Base-by-base conservation (phyloP, 2,329 filamentous ascomycete genomes). In the Thielaviopsis ethacetica region DNA sequence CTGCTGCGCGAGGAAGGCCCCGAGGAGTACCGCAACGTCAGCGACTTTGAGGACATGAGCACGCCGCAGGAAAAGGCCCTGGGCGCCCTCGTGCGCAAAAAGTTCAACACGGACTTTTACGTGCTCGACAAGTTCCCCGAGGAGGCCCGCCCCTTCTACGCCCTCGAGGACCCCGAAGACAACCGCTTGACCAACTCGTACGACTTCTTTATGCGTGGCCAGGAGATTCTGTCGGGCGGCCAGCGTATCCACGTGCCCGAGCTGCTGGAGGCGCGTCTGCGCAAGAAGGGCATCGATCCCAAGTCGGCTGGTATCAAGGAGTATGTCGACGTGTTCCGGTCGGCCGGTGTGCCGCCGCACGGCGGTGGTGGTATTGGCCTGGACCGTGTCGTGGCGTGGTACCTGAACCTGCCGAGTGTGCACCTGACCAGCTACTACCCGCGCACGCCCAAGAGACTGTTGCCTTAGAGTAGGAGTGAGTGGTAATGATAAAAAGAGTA, bases 111-210 rank as follows among this genome's bases (percentile, higher is more conserved):
- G 62, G 93, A 98, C 74, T 97, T 97, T 75, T 97, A 95, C 75
- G 85, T 94, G 22, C 80, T 98, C 63, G 91, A 97, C 76, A 93
- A 97, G 73, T 98, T 95, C 78, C 93, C 93, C 52, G 83, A 93
- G 71, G 76, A 78, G 44, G 88, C 93, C 21, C 82, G 93, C 30
- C 91, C 91, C 5, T 95, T 95, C 73, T 97, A 96, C 73, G 90
- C 91, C 62, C 88, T 91, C 75, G 83, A 87, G 58, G 86, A 87
- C 67, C 80, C 81, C 2, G 74, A 79, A 51, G 80, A 86, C 65
- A 76, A 80, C 59, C 76, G 76, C 41, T 79, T 88, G 63, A 88
- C 80, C 12, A 84, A 84, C 64, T 79, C 80, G 13, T 83, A 78
- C 65, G 90, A 95, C 71, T 89, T 95, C 67, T 95, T 96, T 76